Evolutionary conservation across 1,139 yeast species (phyloP).

Genomic region (Taphrina sp.): DNA sequence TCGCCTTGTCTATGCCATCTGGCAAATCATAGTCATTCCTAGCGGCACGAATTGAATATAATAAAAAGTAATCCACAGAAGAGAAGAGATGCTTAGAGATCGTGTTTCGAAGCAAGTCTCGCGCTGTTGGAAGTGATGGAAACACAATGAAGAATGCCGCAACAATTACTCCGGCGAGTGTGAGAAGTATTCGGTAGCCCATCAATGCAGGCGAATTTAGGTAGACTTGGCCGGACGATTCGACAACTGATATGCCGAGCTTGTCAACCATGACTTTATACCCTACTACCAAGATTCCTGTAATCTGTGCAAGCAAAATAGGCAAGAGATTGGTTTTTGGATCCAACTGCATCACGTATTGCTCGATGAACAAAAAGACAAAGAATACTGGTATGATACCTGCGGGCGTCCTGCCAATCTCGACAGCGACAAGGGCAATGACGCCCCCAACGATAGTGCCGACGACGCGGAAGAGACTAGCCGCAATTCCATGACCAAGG

Average conservation of each 20-base stretch:
- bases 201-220: conserved; percentile 22
- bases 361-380: conserved; percentile 10
- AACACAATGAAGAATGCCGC: conserved; percentile 20
- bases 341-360: neutral
- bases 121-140: conserved; percentile 23
- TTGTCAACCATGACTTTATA: conserved; percentile 12
- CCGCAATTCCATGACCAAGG: conserved; percentile 19
- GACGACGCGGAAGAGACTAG: conserved; percentile 13
- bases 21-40: conserved; percentile 15
- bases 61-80: conserved; percentile 10
- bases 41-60: conserved; percentile 8
- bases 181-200: conserved; percentile 28
- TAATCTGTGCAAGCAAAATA: conserved; percentile 17
- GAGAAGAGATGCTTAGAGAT: conserved; percentile 18
- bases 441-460: conserved; percentile 31
- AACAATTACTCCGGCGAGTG: conserved; percentile 28
- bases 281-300: conserved; percentile 26
- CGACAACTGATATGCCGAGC: conserved; percentile 10
- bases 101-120: conserved; percentile 10
- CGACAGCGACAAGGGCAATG: conserved; percentile 20
- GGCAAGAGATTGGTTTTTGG: conserved; percentile 17
- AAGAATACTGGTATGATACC: conserved; percentile 22
- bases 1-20: conserved; percentile 18
- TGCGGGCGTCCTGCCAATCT: conserved; percentile 25
- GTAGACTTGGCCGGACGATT: conserved; percentile 16